Percentiles rank a stretch among this genome's conserved stretches.
phyloP scores from a whole-genome alignment of 257 asterid species.

The Capsicum pubescens region DNA sequence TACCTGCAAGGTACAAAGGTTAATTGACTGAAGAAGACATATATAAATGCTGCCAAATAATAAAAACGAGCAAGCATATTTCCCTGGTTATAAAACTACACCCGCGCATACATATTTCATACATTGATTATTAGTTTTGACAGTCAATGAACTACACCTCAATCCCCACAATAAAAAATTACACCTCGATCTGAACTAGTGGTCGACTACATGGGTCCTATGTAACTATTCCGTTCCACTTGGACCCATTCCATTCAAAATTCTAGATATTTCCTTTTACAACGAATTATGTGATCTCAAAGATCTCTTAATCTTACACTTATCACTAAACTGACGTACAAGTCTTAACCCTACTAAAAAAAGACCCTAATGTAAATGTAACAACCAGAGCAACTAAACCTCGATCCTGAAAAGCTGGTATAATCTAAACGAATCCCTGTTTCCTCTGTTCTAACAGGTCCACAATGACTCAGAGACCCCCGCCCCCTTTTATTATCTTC shows the following conservation, averaged over 20 bases:
- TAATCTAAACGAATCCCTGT: neutral
- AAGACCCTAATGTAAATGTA: neutral
- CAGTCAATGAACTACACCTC: conserved; percentile 7
- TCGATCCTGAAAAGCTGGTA: neutral
- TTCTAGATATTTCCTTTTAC: neutral
- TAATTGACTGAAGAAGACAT: neutral
- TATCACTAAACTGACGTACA: neutral
- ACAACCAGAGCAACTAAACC: neutral
- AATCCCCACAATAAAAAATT: neutral
- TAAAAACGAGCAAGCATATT: neutral
- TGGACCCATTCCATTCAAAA: neutral
- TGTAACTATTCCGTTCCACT: neutral
- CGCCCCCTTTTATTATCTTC: neutral
- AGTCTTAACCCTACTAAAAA: neutral
- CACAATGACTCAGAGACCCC: neutral
- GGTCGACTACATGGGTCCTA: neutral
- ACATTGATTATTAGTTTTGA: neutral
- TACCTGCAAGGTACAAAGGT: conserved; percentile 55
- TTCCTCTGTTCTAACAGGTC: neutral
- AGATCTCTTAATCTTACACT: neutral
- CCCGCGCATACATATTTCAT: neutral
- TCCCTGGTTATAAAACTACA: neutral
- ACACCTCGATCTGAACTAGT: neutral
- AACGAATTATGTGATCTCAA: neutral
- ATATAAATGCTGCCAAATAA: neutral